phyloP scores from a whole-genome alignment of 2,329 filamentous ascomycete species.

The Daldinia sp. region DNA sequence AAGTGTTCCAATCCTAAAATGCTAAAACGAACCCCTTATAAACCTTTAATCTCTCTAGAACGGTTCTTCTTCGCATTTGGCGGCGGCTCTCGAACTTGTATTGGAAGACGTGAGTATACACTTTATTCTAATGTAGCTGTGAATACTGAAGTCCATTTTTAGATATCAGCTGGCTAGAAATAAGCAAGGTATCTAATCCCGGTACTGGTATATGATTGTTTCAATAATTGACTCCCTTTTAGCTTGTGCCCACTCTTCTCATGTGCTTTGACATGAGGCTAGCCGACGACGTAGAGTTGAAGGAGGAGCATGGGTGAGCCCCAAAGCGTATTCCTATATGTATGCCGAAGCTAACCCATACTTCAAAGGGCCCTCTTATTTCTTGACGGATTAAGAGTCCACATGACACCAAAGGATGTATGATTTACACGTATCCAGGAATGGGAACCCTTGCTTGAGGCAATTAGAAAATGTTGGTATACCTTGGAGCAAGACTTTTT shows the following conservation, averaged over 20 bases:
- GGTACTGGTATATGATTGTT: not conserved
- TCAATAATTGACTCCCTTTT: not conserved
- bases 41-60: not conserved
- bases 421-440: not conserved
- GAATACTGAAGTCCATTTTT: not conserved
- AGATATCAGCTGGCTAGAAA: conserved; percentile 8
- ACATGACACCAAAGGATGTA: not conserved
- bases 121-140: not conserved
- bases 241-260: not conserved
- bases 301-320: not conserved
- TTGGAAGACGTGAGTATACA: conserved; percentile 1
- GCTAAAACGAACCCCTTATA: not conserved
- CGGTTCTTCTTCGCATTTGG: not conserved
- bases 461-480: not conserved
- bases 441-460: not conserved
- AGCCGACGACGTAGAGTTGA: not conserved
- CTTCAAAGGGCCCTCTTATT: not conserved
- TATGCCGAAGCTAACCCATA: not conserved
- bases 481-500: not conserved
- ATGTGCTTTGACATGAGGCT: not conserved
- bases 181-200: not conserved
- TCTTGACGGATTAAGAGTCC: not conserved
- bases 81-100: conserved; percentile 1
- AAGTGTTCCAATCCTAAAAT: not conserved
- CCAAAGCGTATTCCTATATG: not conserved